A percentile compares a stretch with the other conserved stretches of the same genome.
Evolutionary conservation across 768 basidiomycete genomes (phyloP).

Genomic region (Boletus fagicola): DNA sequence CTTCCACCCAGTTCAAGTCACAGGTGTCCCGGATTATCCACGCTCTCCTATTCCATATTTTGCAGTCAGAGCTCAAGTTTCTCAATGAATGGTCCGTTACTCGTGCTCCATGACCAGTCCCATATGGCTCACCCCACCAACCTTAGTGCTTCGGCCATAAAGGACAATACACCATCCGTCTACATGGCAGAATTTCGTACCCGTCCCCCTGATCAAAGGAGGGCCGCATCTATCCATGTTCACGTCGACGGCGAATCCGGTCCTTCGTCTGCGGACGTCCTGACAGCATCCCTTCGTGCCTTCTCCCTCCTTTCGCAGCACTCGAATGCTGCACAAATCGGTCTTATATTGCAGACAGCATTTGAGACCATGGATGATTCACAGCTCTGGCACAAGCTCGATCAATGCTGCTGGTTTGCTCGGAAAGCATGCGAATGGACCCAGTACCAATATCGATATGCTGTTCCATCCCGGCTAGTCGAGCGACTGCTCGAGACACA

Average conservation of each 20-base stretch:
- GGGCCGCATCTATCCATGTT: slow-evolving; percentile 85
- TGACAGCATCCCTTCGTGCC: slow-evolving; percentile 69
- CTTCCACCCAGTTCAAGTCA: slow-evolving; percentile 64
- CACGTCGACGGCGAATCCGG: slow-evolving; percentile 89
- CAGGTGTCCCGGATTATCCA: slow-evolving; percentile 72
- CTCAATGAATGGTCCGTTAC: slow-evolving; percentile 66
- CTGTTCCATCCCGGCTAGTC: slow-evolving; percentile 80
- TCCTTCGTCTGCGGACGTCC: slow-evolving; percentile 70
- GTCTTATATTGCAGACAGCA: slow-evolving; percentile 66
- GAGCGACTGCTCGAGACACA: slow-evolving; percentile 69
- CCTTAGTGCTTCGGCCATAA: slow-evolving; percentile 56
- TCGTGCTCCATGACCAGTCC: background rate
- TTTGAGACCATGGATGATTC: slow-evolving; percentile 65
- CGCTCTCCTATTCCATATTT: slow-evolving; percentile 66
- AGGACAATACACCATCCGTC: slow-evolving; percentile 68
- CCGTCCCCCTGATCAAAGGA: slow-evolving; percentile 72
- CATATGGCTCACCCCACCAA: background rate
- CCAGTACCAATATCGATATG: slow-evolving; percentile 91
- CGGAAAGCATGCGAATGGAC: slow-evolving; percentile 81
- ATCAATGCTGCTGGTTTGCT: slow-evolving; percentile 82
- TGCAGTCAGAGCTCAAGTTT: slow-evolving; percentile 55
- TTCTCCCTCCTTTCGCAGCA: slow-evolving; percentile 71
- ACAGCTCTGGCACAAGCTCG: slow-evolving; percentile 61
- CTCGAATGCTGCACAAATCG: slow-evolving; percentile 73
- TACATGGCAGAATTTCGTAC: slow-evolving; percentile 85